Conservation (phyloP, 2,329 filamentous ascomycete genomes). For the Sclerotinia spermophila region DNA sequence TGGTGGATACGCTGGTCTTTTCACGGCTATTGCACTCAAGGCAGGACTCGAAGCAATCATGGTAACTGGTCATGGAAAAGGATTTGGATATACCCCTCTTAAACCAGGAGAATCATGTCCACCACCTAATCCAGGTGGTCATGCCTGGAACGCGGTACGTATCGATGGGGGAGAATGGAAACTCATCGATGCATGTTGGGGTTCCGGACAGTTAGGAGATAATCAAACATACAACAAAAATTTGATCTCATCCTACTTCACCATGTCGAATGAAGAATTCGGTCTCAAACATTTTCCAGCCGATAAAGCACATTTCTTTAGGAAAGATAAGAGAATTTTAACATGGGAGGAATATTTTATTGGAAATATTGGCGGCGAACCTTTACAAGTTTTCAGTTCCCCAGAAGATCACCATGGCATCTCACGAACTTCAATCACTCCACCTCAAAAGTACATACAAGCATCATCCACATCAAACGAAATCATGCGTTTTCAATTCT, state of each 20-base stretch:
- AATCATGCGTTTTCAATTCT: conserved; percentile 74
- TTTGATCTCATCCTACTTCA: conserved; percentile 64
- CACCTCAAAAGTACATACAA: conserved; percentile 55
- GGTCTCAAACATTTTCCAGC: conserved; percentile 75
- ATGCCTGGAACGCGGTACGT: conserved; percentile 91
- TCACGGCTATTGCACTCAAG: conserved; percentile 70
- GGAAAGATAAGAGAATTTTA: conserved; percentile 63
- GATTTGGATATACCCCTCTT: conserved; percentile 66
- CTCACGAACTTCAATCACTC: conserved; percentile 57
- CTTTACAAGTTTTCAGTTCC: conserved; percentile 46
- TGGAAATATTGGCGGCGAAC: conserved; percentile 51
- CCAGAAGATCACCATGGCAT: conserved; percentile 48
- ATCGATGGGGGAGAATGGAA: conserved; percentile 91
- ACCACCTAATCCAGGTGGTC: conserved; percentile 56
- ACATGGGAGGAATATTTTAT: conserved; percentile 81
- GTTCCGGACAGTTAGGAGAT: conserved; percentile 65
- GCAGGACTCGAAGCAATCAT: conserved; percentile 77
- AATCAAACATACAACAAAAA: conserved; percentile 57
- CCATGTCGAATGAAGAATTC: conserved; percentile 70
- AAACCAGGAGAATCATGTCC: conserved; percentile 63
- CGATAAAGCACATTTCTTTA: conserved; percentile 67
- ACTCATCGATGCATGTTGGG: conserved; percentile 89
- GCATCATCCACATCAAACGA: conserved; percentile 50
- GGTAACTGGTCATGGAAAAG: conserved; percentile 79
- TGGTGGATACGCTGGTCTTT: conserved; percentile 83